Conservation (phyloP, 2,329 filamentous ascomycete genomes). For the Xylariaceae sp. region DNA sequence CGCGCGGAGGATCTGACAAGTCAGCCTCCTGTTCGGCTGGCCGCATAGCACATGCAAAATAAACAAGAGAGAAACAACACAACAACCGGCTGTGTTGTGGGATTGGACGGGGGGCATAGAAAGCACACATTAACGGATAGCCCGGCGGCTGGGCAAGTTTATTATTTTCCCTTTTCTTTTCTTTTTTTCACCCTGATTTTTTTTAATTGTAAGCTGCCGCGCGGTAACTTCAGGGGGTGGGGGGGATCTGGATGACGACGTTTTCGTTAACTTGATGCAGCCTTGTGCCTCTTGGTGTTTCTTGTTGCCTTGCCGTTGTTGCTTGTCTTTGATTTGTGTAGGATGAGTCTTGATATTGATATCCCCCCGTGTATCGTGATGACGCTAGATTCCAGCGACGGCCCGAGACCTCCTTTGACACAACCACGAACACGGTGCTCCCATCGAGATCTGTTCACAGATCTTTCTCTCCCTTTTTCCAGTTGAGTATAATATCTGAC, state of each 20-base stretch:
- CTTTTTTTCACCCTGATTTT: background rate
- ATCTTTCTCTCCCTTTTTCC: background rate
- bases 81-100: constrained; percentile 8
- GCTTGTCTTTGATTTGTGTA: background rate
- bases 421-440: background rate
- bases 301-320: background rate
- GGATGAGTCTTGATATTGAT: no score
- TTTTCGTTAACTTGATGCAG: no score
- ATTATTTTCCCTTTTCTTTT: background rate
- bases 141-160: constrained; percentile 8
- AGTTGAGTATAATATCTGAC: background rate
- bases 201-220: constrained; percentile 7
- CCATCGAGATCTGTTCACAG: background rate
- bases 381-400: background rate
- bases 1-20: constrained; percentile 27
- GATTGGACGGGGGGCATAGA: background rate
- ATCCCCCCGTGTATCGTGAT: background rate
- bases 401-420: constrained; percentile 5
- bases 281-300: no score
- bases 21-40: constrained; percentile 23
- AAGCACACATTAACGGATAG: constrained; percentile 15
- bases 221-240: constrained; percentile 10
- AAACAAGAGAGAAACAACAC: background rate
- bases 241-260: background rate
- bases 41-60: constrained; percentile 17